Base-by-base conservation (phyloP, 1,139 yeast species). In the Sugiyamaella pinicola region DNA sequence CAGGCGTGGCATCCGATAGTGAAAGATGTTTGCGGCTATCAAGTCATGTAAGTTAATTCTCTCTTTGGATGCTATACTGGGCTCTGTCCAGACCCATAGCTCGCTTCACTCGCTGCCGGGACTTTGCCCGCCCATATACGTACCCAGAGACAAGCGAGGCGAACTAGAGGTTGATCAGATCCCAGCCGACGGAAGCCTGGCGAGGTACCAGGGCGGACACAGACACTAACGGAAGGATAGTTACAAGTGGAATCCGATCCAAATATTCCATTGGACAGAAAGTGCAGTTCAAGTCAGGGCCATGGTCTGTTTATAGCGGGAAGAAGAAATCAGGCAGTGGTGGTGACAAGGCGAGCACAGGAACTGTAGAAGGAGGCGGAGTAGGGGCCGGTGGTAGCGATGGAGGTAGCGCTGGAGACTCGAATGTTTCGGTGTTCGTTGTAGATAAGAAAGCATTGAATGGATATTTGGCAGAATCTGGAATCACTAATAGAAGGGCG, bases 261-360 rank as follows among this genome's bases (percentile, higher is more conserved):
- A 77, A 79, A 46, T 93, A 91, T 67, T 76, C 83, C 37, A 83
- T 88, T 40, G 84, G 90, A 61, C 79, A 83, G 5, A 83, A 87
- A 56, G 86, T 96, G 0, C 73, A 87, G 6, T 88, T 91, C 67
- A 76, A 77, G 1, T 78, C 86, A 5, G 96, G 89, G 29, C 89
- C 95, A 15, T 93, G 98, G 98, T 70, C 82, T 9, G 81, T 93
- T 0, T 88, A 82, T 61, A 89, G 93, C 1, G 98, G 95, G 26
- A 87, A 85, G 62, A 83, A 81, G 50, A 83, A 83, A 59, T 72
- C 47, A n/a, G n/a, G n/a, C 4, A 29, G 43, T 5, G 24, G 29
- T 8, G 26, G 80, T 24, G 58, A 68, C 2, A 62, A 62, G 34
- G 13, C 41, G 17, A 34, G 17, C 5, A n/a, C 13, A 29, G 13